phyloP scores from a whole-genome alignment of 2,329 filamentous ascomycete species.

The Rhinocladiella mackenziei region DNA sequence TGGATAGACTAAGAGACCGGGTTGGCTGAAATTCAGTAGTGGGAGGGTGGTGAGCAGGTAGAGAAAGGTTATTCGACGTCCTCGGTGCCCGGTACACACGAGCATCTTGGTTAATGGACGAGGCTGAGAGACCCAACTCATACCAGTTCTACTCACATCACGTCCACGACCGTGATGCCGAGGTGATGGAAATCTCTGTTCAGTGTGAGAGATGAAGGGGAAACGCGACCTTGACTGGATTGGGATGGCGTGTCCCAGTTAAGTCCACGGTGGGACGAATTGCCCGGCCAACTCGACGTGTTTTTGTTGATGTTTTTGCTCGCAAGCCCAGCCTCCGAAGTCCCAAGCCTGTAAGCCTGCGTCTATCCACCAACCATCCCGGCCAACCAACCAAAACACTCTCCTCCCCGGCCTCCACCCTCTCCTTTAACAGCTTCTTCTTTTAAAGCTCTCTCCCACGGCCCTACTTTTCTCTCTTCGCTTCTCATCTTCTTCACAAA shows the following conservation, averaged over 20 bases:
- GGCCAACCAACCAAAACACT: neutral
- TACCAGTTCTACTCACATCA: too few species aligned
- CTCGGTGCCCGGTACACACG: neutral
- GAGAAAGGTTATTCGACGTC: neutral
- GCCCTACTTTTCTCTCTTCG: constrained; percentile 4
- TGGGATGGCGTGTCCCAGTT: constrained; percentile 2
- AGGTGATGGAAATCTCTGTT: too few species aligned
- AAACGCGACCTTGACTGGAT: constrained; percentile 1
- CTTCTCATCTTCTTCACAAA: constrained; percentile 5
- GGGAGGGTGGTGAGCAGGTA: neutral
- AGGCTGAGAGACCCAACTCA: too few species aligned
- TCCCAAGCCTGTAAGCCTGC: too few species aligned
- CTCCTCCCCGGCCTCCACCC: neutral
- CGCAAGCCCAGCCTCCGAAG: constrained; percentile 2
- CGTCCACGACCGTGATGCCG: too few species aligned
- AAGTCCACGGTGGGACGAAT: constrained; percentile 2
- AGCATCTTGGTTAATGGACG: too few species aligned
- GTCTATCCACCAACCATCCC: neutral
- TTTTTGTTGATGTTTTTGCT: constrained; percentile 7
- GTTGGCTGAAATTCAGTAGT: neutral
- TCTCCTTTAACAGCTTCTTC: neutral
- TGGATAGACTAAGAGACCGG: neutral
- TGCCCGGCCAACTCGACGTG: constrained; percentile 2
- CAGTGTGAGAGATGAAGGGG: too few species aligned
- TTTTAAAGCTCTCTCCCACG: constrained; percentile 2